A percentile compares a stretch with the other conserved stretches of the same genome.
Conservation (phyloP, 1,139 yeast species). For the Williopsis jadinii region DNA sequence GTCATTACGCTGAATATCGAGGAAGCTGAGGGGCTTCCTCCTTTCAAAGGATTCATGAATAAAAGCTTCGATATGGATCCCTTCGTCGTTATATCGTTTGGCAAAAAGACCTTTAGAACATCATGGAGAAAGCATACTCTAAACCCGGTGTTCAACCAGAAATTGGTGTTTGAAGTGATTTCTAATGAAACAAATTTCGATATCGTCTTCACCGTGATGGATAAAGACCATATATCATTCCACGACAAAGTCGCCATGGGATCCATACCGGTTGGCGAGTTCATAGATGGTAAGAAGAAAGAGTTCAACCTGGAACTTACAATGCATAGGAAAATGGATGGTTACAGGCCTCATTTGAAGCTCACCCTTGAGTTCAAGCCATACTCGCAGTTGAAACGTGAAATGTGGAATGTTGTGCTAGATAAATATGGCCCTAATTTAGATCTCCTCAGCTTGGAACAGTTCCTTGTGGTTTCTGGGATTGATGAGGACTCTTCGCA, state of each 20-base stretch:
- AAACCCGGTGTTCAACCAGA: constrained; percentile 77
- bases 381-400: constrained; percentile 55
- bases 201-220: constrained; percentile 67
- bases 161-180: constrained; percentile 70
- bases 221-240: constrained; percentile 74
- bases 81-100: constrained; percentile 86
- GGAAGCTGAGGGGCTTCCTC: constrained; percentile 67
- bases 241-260: constrained; percentile 78
- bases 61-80: constrained; percentile 95
- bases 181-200: constrained; percentile 59
- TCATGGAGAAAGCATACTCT: constrained; percentile 79
- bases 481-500: constrained; percentile 16
- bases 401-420: constrained; percentile 64
- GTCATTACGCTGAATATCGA: constrained; percentile 71
- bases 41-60: constrained; percentile 44
- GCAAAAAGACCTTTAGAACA: constrained; percentile 81
- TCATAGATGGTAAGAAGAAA: constrained; percentile 1
- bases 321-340: constrained; percentile 20
- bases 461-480: constrained; percentile 18
- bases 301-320: constrained; percentile 30
- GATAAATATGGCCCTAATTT: constrained; percentile 35
- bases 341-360: constrained; percentile 46
- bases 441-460: constrained; percentile 20
- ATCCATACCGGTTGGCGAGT: constrained; percentile 43
- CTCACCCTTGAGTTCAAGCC: constrained; percentile 63